Conservation (phyloP, 495 filamentous ascomycete genomes). For the Penicillium taxi region DNA sequence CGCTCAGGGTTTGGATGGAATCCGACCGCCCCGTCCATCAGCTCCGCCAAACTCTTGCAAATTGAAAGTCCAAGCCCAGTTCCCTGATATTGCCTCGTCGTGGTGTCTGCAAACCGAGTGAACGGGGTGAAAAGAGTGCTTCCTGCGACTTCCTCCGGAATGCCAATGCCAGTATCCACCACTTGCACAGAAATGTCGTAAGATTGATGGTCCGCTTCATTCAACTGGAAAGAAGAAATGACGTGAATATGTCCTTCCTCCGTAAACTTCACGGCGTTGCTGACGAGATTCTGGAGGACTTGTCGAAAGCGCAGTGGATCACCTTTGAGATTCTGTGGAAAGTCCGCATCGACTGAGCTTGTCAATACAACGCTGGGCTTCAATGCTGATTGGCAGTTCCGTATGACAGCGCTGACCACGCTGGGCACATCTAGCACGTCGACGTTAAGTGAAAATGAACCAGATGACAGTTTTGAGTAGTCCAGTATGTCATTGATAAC, state of each 20-base stretch:
- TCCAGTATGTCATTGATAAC: conserved; percentile 89
- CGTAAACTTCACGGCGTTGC: conserved; percentile 87
- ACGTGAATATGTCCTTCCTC: conserved; percentile 58
- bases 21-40: conserved; percentile 73
- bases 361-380: conserved; percentile 50
- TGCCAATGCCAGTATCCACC: conserved; percentile 77
- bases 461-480: conserved; percentile 80
- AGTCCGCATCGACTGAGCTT: conserved; percentile 39
- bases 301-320: conserved; percentile 75
- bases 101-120: conserved; percentile 74
- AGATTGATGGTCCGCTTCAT: conserved; percentile 28
- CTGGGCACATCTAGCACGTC: conserved; percentile 61
- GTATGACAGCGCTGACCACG: conserved; percentile 47
- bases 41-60: conserved; percentile 67
- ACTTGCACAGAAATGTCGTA: conserved; percentile 49
- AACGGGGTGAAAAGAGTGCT: conserved; percentile 78
- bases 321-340: conserved; percentile 41
- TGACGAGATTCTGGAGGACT: conserved; percentile 78
- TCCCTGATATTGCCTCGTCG: conserved; percentile 67
- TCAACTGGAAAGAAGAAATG: conserved; percentile 43
- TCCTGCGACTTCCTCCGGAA: conserved; percentile 64
- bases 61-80: conserved; percentile 79
- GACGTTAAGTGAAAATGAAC: conserved; percentile 67
- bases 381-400: conserved; percentile 45
- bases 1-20: conserved; percentile 46